Base-by-base conservation (phyloP, 768 basidiomycete species). In the Rhizopogon sp. region DNA sequence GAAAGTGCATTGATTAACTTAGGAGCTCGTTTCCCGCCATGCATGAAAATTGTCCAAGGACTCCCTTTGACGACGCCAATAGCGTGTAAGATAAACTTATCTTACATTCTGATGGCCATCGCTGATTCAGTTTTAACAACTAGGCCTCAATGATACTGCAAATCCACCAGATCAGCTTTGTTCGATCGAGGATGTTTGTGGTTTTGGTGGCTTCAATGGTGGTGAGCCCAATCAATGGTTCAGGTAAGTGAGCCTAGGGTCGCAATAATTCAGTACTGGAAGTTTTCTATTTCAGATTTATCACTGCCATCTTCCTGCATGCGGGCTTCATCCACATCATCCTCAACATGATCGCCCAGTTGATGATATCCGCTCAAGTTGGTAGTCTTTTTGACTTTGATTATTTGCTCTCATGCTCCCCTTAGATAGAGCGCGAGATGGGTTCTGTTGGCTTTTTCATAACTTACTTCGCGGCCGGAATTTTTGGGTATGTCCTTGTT, bases 251-350 rank as follows among this genome's bases (percentile, higher is more conserved):
- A 31, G 1, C 9, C 8, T 11, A 25, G 31, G 4, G 35, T 25
- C 17, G 56, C 78, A 78, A 62, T 77, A 75, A 76, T 80, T 78
- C 63, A 66, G 76, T 73, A 79, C 22, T 61, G 47, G 66, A 43
- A 16, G 40, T 41, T 35, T 6, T 6, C 31, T 43, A 6, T 31
- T 50, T 33, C 60, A 89, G 91, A 58, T 95, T 95, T 65, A 87
- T 94, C 61, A 84, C 86, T 1, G 81, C 94, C 8, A 88, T 96
- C 50, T 97, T 98, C 66, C 72, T 98, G 5, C 96, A 98, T 62
- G 97, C 93, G 10, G 96, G 96, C n/a, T 77, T 99, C 55, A 76
- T 99, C n/a, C 96, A 99, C 67, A 77, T 96, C 37, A 60, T 87
- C 4, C 65, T 99, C 57, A 99, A 99, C 66, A 88, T 98, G 85